These are phyloP conservation scores for Gossypium lobatum DNA, from an alignment of 441 rosid genomes.

Conservation along the genomic window DNA sequence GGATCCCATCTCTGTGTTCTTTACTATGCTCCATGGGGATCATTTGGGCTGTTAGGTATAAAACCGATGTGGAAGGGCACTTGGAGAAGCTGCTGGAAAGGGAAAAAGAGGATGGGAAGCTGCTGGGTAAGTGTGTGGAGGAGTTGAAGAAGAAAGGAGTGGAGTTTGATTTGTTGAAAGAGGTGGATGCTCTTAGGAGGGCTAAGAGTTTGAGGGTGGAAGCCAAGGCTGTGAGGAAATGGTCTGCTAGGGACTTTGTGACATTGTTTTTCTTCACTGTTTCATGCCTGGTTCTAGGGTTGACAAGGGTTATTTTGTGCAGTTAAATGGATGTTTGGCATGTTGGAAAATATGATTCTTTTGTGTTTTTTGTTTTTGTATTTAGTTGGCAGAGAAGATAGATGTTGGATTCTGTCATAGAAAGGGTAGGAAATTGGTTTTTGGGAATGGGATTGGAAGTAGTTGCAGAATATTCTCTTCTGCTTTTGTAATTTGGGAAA, in stretches of 20 bases:
- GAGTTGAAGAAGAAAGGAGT: conserved; percentile 86
- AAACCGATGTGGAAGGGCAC: conserved; percentile 69
- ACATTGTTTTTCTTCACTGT: conserved; percentile 67
- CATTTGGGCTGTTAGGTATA: conserved; percentile 80
- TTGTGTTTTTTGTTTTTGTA: background rate
- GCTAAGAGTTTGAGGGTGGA: conserved; percentile 87
- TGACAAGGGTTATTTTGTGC: conserved; percentile 70
- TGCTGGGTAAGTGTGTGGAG: conserved; percentile 75
- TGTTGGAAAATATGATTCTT: background rate
- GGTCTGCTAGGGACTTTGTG: conserved; percentile 76
- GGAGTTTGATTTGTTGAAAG: conserved; percentile 84
- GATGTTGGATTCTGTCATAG: background rate
- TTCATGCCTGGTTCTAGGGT: conserved; percentile 62
- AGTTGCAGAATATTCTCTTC: conserved; percentile 16
- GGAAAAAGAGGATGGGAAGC: conserved; percentile 82
- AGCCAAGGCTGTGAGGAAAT: conserved; percentile 53
- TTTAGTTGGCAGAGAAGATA: background rate
- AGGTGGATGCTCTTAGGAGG: conserved; percentile 83
- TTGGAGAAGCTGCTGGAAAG: conserved; percentile 71
- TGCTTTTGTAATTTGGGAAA: conserved; percentile 10
- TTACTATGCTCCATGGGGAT: conserved; percentile 65
- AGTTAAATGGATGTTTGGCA: conserved; percentile 18
- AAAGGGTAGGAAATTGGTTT: background rate
- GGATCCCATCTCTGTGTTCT: conserved; percentile 73
- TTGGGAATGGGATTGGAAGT: background rate